Evolutionary conservation across 176 grass and related monocot genomes (phyloP), one percentile per base, ranked within the genome.

Genomic region (Bothriochloa decipiens): DNA sequence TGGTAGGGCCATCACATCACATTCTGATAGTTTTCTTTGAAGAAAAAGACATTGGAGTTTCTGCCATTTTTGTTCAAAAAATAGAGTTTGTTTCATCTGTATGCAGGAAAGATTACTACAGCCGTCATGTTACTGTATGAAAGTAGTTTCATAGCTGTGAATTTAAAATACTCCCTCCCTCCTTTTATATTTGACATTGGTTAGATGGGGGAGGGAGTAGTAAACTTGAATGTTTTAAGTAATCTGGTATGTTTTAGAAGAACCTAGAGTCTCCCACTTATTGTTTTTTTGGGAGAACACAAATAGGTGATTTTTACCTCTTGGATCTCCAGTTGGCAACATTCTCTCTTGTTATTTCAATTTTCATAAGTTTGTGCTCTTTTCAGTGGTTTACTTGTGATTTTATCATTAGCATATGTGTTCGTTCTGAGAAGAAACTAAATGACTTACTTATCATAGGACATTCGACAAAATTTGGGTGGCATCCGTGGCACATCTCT

Each of bases 391-490:
- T 27, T 37, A 8, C n/a, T 50, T 53, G 65, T 81, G 20, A 50
- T 68, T 26, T 62, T 62, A 12, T 7, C 27, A 29, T 65, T 79
- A 20, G 0, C 42, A 32, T 78, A 65, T 1, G 8, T 35, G 39
- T 36, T 60, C 41, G 74, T 50, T 16, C 11, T 50, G 29, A 15
- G 17, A 64, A 68, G 77, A 75, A 85, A 32, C 85, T 87, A 42
- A 84, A 47, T 36, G 39, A 8, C 15, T 65, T 2, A 69, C 84
- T 11, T 76, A 45, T 83, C 45, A 68, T 68, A 99, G 97, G 97
- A 99, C 76, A 99, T 99, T 69, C 89, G 91, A 45, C 93, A 99
- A 80, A 96, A 90, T 70, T 71, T 99, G 47, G 97, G 93, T 65
- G 90, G 86, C 23, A 99, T 99, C 65, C 88, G 86, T 3, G 82